These are phyloP conservation scores for Ceratorhiza oryzae-sativae DNA, from an alignment of 1,284 basidiomycete genomes.

Conservation along the genomic window DNA sequence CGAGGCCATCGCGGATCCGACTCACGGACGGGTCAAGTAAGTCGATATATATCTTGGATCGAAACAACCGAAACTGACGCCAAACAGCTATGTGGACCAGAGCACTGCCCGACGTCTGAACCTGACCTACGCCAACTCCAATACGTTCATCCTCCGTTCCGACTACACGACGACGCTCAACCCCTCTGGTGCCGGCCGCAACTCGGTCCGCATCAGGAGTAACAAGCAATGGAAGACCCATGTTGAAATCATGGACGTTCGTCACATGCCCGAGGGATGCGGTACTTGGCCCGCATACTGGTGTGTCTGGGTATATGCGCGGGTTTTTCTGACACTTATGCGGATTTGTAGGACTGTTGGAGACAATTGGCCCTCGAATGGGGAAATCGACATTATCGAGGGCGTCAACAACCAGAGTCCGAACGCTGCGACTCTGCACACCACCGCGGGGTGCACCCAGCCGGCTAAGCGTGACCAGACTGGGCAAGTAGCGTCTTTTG, in stretches of 20 bases:
- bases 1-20: constrained; percentile 64
- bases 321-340: neutral
- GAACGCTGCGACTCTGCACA: constrained; percentile 70
- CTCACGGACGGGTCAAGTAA: constrained; percentile 69
- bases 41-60: constrained; percentile 44
- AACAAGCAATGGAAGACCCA: constrained; percentile 46
- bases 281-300: constrained; percentile 56
- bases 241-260: constrained; percentile 44
- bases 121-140: constrained; percentile 57
- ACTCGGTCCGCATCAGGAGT: constrained; percentile 51
- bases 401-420: constrained; percentile 64
- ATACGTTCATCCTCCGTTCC: constrained; percentile 57
- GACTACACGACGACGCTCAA: constrained; percentile 49
- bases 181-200: constrained; percentile 50
- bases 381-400: constrained; percentile 72
- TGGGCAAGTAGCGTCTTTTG: constrained; percentile 55
- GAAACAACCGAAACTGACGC: constrained; percentile 51
- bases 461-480: constrained; percentile 58
- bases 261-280: constrained; percentile 46
- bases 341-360: constrained; percentile 47
- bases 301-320: constrained; percentile 38
- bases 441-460: constrained; percentile 65
- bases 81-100: constrained; percentile 59
- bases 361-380: constrained; percentile 48
- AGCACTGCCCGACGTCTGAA: constrained; percentile 57